phyloP scores from a whole-genome alignment of 2,329 filamentous ascomycete species.

The Diaporthe citri region DNA sequence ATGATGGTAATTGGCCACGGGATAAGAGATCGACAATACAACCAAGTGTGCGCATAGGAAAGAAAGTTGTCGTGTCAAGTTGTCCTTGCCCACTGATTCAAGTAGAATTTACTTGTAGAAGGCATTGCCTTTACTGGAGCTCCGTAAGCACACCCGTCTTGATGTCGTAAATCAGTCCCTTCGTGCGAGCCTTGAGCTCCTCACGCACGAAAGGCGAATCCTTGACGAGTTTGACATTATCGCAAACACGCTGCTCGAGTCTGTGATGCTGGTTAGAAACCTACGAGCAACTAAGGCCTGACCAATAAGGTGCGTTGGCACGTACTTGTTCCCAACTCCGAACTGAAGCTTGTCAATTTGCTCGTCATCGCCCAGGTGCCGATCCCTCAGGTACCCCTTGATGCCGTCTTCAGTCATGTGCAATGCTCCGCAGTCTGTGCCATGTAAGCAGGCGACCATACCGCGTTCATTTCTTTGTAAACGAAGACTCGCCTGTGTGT shows the following conservation, averaged over 20 bases:
- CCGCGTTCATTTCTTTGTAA: too few relatives aligned
- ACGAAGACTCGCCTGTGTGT: background rate
- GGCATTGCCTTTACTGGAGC: background rate
- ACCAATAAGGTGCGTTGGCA: background rate
- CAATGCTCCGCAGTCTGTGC: constrained; percentile 26
- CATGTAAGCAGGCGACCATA: background rate
- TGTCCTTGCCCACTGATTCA: background rate
- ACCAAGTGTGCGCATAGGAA: accelerated
- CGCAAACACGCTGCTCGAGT: constrained; percentile 11
- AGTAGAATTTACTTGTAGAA: background rate
- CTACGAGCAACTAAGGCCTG: too few relatives aligned
- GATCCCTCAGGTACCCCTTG: constrained; percentile 9
- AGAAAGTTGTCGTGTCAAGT: background rate
- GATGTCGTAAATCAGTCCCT: constrained; percentile 19
- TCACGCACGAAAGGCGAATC: constrained; percentile 18
- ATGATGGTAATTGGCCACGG: too few relatives aligned
- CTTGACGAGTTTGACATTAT: constrained; percentile 21
- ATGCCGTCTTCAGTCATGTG: background rate
- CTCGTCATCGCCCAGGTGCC: constrained; percentile 15
- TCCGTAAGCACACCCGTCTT: constrained; percentile 26
- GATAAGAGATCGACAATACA: background rate
- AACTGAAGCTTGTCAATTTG: constrained; percentile 11
- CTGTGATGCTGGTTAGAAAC: background rate
- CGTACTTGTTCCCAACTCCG: background rate
- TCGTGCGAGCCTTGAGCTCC: constrained; percentile 30